phyloP scores from a whole-genome alignment of 495 filamentous ascomycete species.

The Elaphomyces granulatus region DNA sequence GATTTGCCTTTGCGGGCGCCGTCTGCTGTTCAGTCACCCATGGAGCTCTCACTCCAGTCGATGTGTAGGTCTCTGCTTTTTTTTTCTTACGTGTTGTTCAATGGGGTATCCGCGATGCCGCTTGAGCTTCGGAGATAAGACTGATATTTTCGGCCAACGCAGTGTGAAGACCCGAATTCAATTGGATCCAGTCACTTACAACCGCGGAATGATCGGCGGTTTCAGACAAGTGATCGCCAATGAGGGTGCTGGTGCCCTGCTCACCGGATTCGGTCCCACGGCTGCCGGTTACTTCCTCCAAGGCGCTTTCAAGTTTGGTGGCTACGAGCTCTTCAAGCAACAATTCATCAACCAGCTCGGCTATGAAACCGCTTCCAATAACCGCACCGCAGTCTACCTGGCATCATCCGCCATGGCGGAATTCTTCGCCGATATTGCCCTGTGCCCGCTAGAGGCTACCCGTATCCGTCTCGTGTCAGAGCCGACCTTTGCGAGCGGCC shows the following conservation, averaged over 20 bases:
- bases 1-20: slow-evolving; percentile 87
- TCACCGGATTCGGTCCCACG: slow-evolving; percentile 79
- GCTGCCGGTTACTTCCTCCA: slow-evolving; percentile 89
- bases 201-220: slow-evolving; percentile 75
- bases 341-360: slow-evolving; percentile 73
- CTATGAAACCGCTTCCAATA: slow-evolving; percentile 64
- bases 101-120: too few species aligned
- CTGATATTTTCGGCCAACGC: too few species aligned
- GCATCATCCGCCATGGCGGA: slow-evolving; percentile 71
- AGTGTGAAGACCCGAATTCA: slow-evolving; percentile 95
- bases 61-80: slow-evolving; percentile 97
- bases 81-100: too few species aligned
- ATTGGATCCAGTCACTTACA: slow-evolving; percentile 81
- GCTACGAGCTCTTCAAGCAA: slow-evolving; percentile 94
- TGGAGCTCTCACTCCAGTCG: slow-evolving; percentile 81
- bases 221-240: slow-evolving; percentile 71
- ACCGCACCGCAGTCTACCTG: slow-evolving; percentile 81
- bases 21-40: slow-evolving; percentile 92
- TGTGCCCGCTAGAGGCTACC: slow-evolving; percentile 88
- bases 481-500: slow-evolving; percentile 71
- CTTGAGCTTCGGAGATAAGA: too few species aligned
- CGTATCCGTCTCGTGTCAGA: slow-evolving; percentile 90
- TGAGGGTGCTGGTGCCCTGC: slow-evolving; percentile 77
- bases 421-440: slow-evolving; percentile 89
- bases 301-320: slow-evolving; percentile 90